Percentiles rank a stretch among this genome's conserved stretches.
Conservation (phyloP, 768 basidiomycete genomes). For the Trametopsis cervina region DNA sequence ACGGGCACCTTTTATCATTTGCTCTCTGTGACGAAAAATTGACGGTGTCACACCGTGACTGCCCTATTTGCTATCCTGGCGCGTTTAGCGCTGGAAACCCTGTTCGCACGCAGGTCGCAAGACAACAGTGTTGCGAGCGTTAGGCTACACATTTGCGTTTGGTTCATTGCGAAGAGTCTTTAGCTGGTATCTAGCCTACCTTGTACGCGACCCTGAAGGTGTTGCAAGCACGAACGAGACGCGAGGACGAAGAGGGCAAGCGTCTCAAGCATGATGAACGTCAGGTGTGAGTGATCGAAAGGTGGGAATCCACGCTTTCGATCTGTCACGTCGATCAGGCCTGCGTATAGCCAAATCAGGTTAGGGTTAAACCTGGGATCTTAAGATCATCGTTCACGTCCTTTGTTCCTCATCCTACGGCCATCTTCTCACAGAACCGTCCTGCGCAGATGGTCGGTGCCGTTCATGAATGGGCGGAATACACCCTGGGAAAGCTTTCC, state of each 20-base stretch:
- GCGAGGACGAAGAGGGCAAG: neutral
- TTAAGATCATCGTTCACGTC: no score
- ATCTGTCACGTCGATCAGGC: neutral
- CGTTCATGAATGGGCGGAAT: neutral
- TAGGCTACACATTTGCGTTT: no score
- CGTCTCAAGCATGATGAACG: neutral
- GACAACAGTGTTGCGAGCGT: no score
- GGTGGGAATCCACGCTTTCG: neutral
- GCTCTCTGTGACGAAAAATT: slow-evolving; percentile 34
- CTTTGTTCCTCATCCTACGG: no score
- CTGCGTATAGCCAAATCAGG: neutral
- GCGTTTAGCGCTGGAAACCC: neutral
- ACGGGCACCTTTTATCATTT: slow-evolving; percentile 52
- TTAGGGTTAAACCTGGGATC: no score
- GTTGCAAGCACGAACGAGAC: no score
- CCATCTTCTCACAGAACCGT: no score
- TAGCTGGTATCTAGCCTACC: no score
- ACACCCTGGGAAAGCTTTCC: neutral
- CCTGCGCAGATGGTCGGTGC: no score
- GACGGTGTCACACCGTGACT: slow-evolving; percentile 30
- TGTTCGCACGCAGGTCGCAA: neutral
- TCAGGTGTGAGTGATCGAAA: neutral
- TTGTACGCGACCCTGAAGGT: no score
- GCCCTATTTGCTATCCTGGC: neutral
- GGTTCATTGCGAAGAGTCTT: no score